Evolutionary conservation across 345 rosid species (phyloP), one percentile per base, ranked within the genome.

Genomic region (Capsella bursapastoris): DNA sequence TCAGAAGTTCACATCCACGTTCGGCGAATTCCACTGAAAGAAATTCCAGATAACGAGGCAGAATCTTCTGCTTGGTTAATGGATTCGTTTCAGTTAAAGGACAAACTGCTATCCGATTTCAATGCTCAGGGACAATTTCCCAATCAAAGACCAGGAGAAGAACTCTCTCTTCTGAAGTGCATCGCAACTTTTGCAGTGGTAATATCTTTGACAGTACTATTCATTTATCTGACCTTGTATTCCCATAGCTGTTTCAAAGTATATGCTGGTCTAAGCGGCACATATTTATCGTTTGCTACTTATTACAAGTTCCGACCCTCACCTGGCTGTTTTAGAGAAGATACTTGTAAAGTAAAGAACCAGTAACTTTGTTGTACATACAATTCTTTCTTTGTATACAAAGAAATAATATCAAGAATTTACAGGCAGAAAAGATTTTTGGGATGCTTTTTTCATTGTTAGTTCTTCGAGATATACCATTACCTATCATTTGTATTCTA

Each of bases 1-100:
- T 86, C 91, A 29, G 91, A 88, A 84, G 97, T 89, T 66, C 97
- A 91, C 74, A 83, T 91, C 35, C 93, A 91, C 44, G 80, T 89
- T 57, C 83, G 77, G 49, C 87, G 96, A 41, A 77, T 89, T 57
- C 78, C 82, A 5, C 28, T 72, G 1, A 71, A 79, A 22, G 80
- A 86, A 16, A 82, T 88, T 61, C 94, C 94, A 27, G 40, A 51
- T 22, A 81, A 81, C 50, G 82, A 86, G 13, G 71, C 16, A 48
- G 89, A 83, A 37, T 82, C 86, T 25, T 83, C 87, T 41, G 76
- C 80, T 7, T 87, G 94, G 94, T 80, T 89, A 68, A 79, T 85
- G 48, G 79, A 89, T 73, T 72, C 83, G 15, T 91, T 89, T 81
- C 70, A 83, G 78, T 37, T 65, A 44, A 91, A 88, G 76, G 97